Evolutionary conservation across 2,329 filamentous ascomycete species (phyloP).

Genomic region (Aspergillus sergii): DNA sequence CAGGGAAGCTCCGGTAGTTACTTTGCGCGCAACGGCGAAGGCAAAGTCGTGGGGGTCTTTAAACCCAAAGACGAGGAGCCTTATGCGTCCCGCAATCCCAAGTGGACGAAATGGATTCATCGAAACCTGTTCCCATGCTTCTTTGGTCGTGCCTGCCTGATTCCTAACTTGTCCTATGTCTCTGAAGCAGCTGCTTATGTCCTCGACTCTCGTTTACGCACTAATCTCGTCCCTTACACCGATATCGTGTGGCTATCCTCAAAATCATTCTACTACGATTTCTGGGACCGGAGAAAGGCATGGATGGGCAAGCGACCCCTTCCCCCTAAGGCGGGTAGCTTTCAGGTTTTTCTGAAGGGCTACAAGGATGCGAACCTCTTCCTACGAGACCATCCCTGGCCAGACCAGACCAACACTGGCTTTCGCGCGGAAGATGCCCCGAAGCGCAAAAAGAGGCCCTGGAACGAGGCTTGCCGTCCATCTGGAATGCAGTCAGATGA

Average conservation of each 20-base stretch:
- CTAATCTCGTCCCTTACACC: constrained; percentile 92
- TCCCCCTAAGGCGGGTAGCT: constrained; percentile 89
- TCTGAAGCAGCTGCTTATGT: constrained; percentile 97
- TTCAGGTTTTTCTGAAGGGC: constrained; percentile 95
- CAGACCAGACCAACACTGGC: constrained; percentile 75
- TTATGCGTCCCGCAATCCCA: constrained; percentile 93
- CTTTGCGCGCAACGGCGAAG: constrained; percentile 87
- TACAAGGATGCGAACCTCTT: constrained; percentile 98
- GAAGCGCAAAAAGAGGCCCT: constrained; percentile 69
- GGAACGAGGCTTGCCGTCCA: constrained; percentile 82
- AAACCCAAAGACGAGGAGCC: constrained; percentile 99
- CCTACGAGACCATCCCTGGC: constrained; percentile 93
- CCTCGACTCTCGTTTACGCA: constrained; percentile 84
- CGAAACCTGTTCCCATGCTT: constrained; percentile 96
- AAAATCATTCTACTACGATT: constrained; percentile 97
- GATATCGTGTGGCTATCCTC: constrained; percentile 93
- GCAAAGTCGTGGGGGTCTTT: constrained; percentile 96
- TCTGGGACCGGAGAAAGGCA: constrained; percentile 89
- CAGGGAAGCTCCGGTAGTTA: constrained; percentile 98
- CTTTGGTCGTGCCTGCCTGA: constrained; percentile 92
- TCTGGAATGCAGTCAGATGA: constrained; percentile 60
- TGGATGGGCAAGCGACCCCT: constrained; percentile 85
- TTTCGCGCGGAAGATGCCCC: constrained; percentile 70
- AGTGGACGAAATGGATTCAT: constrained; percentile 99
- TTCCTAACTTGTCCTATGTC: constrained; percentile 96